phyloP scores from a whole-genome alignment of 176 grass and related monocot genomes.

The maize (Zea mays) region DNA sequence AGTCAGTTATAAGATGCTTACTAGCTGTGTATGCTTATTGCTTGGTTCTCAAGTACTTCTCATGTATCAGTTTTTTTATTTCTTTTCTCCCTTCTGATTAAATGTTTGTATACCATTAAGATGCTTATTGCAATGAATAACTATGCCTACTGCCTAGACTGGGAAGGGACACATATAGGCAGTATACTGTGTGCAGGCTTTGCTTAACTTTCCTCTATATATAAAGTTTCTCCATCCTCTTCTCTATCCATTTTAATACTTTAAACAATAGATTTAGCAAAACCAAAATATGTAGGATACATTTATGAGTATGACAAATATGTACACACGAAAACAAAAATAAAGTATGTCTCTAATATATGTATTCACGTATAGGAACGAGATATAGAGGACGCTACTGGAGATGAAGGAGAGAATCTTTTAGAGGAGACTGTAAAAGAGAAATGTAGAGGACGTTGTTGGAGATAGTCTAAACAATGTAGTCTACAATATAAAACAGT shows the following conservation, averaged over 20 bases:
- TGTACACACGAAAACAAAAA: too few species aligned
- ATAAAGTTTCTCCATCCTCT: not conserved
- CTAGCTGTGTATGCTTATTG: conserved; percentile 26
- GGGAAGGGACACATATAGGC: not conserved
- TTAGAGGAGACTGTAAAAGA: too few species aligned
- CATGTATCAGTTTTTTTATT: not conserved
- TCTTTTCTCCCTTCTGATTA: not conserved
- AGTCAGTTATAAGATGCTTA: not conserved
- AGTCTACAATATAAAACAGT: too few species aligned
- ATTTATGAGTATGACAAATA: too few species aligned
- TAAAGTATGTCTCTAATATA: too few species aligned
- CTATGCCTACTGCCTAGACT: not conserved
- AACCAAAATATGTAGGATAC: not conserved
- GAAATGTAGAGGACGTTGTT: too few species aligned
- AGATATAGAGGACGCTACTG: too few species aligned
- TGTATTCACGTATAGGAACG: too few species aligned
- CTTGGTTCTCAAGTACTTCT: conserved; percentile 6
- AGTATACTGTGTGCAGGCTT: not conserved
- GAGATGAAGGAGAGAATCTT: too few species aligned
- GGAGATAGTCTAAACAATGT: not conserved
- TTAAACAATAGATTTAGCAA: not conserved
- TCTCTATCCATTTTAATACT: not conserved
- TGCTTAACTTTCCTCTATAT: not conserved
- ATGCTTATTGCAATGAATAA: not conserved
- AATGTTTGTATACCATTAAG: not conserved